phyloP scores from a whole-genome alignment of 129 eudicot species.

The Deinandra increscens region DNA sequence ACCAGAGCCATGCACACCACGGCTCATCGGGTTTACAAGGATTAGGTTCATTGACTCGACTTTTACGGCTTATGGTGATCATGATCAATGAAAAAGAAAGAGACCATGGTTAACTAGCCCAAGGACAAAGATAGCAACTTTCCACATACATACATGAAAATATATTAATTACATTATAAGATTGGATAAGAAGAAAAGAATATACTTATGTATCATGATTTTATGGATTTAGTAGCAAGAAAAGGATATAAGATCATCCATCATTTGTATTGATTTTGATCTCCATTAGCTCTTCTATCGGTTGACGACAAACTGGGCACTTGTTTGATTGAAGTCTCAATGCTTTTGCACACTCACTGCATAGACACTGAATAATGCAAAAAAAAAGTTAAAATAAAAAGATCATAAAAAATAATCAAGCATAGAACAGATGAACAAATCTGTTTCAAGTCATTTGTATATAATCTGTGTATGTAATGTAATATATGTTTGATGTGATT shows the following conservation, averaged over 20 bases:
- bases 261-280: slow-evolving; percentile 52
- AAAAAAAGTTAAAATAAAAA: not conserved
- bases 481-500: not conserved
- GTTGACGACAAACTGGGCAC: slow-evolving; percentile 95
- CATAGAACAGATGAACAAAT: slow-evolving; percentile 5
- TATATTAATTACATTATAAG: slow-evolving; percentile 21
- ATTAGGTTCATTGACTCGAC: slow-evolving; percentile 10
- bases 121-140: slow-evolving; percentile 18
- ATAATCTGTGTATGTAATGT: not conserved
- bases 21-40: not conserved
- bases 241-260: slow-evolving; percentile 41
- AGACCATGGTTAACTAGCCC: slow-evolving; percentile 15
- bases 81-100: slow-evolving; percentile 14
- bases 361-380: slow-evolving; percentile 72
- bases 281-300: slow-evolving; percentile 77
- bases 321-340: slow-evolving; percentile 82
- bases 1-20: slow-evolving; percentile 9
- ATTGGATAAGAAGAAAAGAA: slow-evolving; percentile 25
- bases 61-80: slow-evolving; percentile 6
- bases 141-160: slow-evolving; percentile 22
- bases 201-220: slow-evolving; percentile 26
- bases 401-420: not conserved
- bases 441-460: not conserved
- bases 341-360: slow-evolving; percentile 90
- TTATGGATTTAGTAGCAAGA: slow-evolving; percentile 32